Base-by-base conservation (phyloP, 768 basidiomycete species). In the Obba rivulosa region DNA sequence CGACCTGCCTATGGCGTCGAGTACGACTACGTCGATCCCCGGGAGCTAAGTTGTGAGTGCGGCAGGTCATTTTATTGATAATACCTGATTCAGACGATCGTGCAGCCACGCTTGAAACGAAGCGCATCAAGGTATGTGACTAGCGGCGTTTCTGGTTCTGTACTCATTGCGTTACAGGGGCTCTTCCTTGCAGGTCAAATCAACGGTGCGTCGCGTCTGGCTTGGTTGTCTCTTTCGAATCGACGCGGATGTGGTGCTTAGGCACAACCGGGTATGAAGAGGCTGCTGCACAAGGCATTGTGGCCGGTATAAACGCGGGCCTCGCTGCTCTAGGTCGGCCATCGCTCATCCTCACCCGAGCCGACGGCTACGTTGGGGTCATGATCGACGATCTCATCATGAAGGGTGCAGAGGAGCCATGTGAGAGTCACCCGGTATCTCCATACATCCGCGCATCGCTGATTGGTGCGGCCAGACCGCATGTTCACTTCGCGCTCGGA, bases 211-310 rank as follows among this genome's bases (percentile, higher is more conserved):
- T 48, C 3, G 3, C 8, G 11, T 1, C 8, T 34, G 13, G 3
- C 2, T 11, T n/a, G 8, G 37, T 38, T 8, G 37, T 38, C n/a
- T 34, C 17, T 35, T 34, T n/a, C 39, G 34, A 17, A 13, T 28
- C 13, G 34, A 17, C 18, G 10, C 44, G 8, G 36, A 21, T 41
- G 21, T 5, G n/a, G 22, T n/a, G 1, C 8, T 41, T 44, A 81
- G 86, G 87, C 10, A 95, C 92, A 1, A 95, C 92, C 2, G 92
- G 92, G 4, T 95, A 95, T 61, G 92, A 95, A 62, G 92, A 95
- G 68, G 92, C 92, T 1, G 92, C 89, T 2, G 90, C 88, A 3
- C 92, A 94, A 62, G 92, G 92, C 8, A 70, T 80, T n/a, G 66
- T 95, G 0, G 92, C 92, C 1, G 92, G 92, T 2, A 82, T 89